Evolutionary conservation across 2,329 filamentous ascomycete genomes (phyloP).

Genomic region (Aureobasidium sp.): DNA sequence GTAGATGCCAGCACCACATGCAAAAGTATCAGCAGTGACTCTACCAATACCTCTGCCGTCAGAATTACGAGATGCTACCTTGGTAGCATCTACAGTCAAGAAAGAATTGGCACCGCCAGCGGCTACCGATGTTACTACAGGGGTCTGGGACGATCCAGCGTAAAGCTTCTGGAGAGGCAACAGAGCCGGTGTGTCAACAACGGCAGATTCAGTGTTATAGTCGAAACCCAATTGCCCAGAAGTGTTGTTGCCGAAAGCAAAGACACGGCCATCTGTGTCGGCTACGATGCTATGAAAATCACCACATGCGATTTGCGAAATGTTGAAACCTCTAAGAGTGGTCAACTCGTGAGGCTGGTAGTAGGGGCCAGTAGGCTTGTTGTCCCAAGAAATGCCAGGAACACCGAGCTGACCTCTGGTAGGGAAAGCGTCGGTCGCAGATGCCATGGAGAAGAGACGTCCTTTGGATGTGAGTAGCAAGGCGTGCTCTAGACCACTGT

Average conservation of each 20-base stretch:
- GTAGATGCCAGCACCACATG: conserved; percentile 76
- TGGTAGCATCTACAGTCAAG: conserved; percentile 72
- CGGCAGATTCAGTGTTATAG: conserved; percentile 52
- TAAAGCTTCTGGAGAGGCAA: conserved; percentile 69
- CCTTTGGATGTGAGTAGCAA: conserved; percentile 77
- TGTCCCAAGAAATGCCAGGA: conserved; percentile 71
- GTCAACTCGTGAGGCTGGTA: conserved; percentile 76
- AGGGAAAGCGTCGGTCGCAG: conserved; percentile 70
- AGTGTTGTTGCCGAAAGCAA: conserved; percentile 85
- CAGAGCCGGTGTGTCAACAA: conserved; percentile 60
- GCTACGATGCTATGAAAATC: conserved; percentile 78
- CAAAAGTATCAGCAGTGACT: conserved; percentile 71
- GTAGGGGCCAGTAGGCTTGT: conserved; percentile 66
- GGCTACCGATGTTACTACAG: conserved; percentile 66
- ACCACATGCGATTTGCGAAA: conserved; percentile 69
- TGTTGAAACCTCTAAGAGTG: conserved; percentile 60
- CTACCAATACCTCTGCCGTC: conserved; percentile 40
- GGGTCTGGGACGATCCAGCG: conserved; percentile 51
- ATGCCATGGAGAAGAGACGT: conserved; percentile 80
- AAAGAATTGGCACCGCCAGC: conserved; percentile 84
- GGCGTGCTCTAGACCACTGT: conserved; percentile 75
- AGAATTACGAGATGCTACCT: conserved; percentile 36
- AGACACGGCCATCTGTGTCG: conserved; percentile 67
- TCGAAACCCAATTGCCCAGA: conserved; percentile 87
- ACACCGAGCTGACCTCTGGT: conserved; percentile 79